Evolutionary conservation across 208 protist species (phyloP).

Genomic region (Wallacemonas sp.): DNA sequence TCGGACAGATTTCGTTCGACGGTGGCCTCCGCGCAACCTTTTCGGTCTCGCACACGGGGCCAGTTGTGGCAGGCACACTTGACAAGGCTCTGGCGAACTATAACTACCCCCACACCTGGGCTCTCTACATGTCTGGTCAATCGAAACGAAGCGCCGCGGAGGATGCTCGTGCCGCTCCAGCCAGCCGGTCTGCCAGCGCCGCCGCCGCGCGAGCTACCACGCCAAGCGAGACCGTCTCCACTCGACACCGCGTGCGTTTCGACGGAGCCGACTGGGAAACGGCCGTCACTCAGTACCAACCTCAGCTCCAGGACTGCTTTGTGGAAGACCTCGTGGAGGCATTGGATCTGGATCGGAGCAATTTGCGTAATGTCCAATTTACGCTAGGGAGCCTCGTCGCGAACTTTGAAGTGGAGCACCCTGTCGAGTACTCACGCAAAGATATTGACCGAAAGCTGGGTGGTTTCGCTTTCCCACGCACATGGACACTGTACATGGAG

Average conservation of each 20-base stretch:
- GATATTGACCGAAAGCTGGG: constrained; percentile 17
- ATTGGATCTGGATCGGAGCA: constrained; percentile 4
- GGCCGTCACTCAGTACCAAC: neutral
- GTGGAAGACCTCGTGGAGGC: constrained; percentile 24
- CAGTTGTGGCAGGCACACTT: neutral
- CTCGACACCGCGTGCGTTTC: constrained; percentile 21
- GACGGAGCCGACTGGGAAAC: constrained; percentile 15
- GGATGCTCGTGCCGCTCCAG: neutral
- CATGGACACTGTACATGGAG: constrained; percentile 27
- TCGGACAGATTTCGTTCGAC: constrained; percentile 7
- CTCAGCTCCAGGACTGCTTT: constrained; percentile 14
- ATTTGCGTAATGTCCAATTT: constrained; percentile 26
- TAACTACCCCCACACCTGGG: constrained; percentile 29
- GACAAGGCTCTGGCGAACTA: constrained; percentile 17
- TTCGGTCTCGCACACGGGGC: constrained; percentile 17
- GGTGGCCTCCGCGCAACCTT: constrained; percentile 31
- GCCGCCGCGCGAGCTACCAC: neutral
- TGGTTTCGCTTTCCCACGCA: constrained; percentile 11
- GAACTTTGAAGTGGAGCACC: constrained; percentile 24
- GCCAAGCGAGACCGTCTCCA: constrained; percentile 16
- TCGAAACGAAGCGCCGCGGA: neutral
- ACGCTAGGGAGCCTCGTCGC: constrained; percentile 28
- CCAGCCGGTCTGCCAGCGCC: neutral
- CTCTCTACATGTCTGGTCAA: constrained; percentile 20
- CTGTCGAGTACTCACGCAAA: neutral